A percentile compares a stretch with the other conserved stretches of the same genome.
phyloP scores from a whole-genome alignment of 1,284 basidiomycete species.

The Wolfiporia cocos region DNA sequence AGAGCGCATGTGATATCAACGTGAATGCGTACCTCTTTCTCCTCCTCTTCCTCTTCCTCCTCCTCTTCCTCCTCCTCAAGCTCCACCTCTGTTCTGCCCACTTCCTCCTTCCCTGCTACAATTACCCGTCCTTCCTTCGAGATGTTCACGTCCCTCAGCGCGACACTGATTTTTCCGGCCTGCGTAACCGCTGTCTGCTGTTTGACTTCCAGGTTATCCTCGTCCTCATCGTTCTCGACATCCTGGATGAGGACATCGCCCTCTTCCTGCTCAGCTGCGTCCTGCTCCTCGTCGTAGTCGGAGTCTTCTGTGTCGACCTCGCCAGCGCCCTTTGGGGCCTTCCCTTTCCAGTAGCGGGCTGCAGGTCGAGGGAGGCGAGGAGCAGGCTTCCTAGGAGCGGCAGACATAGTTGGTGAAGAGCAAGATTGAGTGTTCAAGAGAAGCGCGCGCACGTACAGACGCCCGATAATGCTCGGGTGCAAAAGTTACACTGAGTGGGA shows the following conservation, averaged over 20 bases:
- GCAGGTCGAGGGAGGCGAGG: conserved; percentile 66
- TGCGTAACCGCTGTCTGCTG: conserved; percentile 27
- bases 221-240: conserved; percentile 43
- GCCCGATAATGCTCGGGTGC: no score
- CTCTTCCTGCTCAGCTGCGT: conserved; percentile 37
- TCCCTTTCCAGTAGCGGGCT: conserved; percentile 80
- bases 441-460: neutral
- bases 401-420: no score
- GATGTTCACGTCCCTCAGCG: conserved; percentile 71
- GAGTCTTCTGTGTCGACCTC: conserved; percentile 38
- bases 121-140: conserved; percentile 73
- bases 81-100: conserved; percentile 54
- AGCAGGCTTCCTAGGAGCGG: conserved; percentile 51
- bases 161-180: conserved; percentile 58
- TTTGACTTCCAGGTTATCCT: conserved; percentile 34
- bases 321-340: conserved; percentile 74
- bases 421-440: no score
- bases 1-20: conserved; percentile 12
- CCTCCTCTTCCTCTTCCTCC: conserved; percentile 41
- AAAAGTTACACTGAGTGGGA: no score
- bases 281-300: conserved; percentile 51
- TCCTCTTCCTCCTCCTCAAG: conserved; percentile 38
- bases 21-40: conserved; percentile 30
- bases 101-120: conserved; percentile 69
- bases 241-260: conserved; percentile 55